Evolutionary conservation across 495 filamentous ascomycete species (phyloP).

Genomic region (Talaromyces ruber): DNA sequence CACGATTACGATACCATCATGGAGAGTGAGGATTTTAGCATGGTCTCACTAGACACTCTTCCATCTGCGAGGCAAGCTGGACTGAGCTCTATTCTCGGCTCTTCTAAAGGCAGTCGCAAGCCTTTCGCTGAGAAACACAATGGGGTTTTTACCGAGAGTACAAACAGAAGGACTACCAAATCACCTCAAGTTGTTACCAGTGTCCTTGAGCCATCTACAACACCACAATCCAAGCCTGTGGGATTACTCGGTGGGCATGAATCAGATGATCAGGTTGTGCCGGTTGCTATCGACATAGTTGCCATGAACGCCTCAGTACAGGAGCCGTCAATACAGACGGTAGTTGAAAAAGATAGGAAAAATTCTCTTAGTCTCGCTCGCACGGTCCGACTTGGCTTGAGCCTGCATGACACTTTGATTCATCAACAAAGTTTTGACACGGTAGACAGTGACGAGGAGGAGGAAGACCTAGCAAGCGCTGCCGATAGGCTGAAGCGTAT

Average conservation of each 20-base stretch:
- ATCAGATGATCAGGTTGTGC: neutral
- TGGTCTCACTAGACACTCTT: slow-evolving; percentile 48
- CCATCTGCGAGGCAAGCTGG: slow-evolving; percentile 35
- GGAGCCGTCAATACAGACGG: neutral
- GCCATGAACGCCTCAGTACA: neutral
- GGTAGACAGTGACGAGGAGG: slow-evolving; percentile 7
- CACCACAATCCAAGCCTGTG: neutral
- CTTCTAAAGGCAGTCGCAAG: slow-evolving; percentile 16
- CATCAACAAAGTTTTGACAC: slow-evolving; percentile 8
- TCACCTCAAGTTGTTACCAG: neutral
- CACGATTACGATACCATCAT: slow-evolving; percentile 47
- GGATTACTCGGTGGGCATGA: neutral
- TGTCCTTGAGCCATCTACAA: neutral
- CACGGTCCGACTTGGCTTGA: slow-evolving; percentile 38
- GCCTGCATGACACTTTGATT: slow-evolving; percentile 36
- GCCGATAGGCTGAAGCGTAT: slow-evolving; percentile 29
- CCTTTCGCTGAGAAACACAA: slow-evolving; percentile 21
- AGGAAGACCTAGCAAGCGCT: slow-evolving; percentile 12
- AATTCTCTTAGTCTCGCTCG: slow-evolving; percentile 25
- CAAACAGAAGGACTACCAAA: neutral
- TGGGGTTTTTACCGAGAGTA: neutral
- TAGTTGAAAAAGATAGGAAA: slow-evolving; percentile 5
- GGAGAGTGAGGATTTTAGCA: slow-evolving; percentile 52
- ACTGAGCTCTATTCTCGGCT: slow-evolving; percentile 16
- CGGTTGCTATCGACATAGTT: neutral